These are phyloP conservation scores for Suillus ampliporus DNA, from an alignment of 768 basidiomycete genomes.

Conservation along the genomic window DNA sequence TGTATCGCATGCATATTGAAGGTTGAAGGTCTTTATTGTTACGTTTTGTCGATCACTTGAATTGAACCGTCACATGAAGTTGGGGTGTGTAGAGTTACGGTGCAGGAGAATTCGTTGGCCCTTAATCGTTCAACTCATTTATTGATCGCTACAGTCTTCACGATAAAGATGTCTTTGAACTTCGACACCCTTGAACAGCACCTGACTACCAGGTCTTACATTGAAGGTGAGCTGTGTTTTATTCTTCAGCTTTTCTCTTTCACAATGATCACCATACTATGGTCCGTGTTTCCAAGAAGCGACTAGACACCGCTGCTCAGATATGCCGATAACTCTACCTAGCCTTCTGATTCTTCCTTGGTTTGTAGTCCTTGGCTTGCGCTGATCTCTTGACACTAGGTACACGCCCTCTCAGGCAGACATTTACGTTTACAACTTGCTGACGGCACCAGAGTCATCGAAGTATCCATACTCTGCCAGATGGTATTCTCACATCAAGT, in stretches of 20 bases:
- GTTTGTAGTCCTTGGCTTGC: conserved; percentile 10
- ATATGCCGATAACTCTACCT: conserved; percentile 76
- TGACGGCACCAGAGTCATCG: conserved; percentile 69
- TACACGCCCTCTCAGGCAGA: conserved; percentile 95
- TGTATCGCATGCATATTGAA: too few relatives aligned
- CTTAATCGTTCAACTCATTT: conserved; percentile 14
- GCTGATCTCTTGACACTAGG: conserved; percentile 46
- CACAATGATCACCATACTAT: conserved; percentile 79
- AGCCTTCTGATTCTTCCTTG: conserved; percentile 68
- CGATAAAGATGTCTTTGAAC: conserved; percentile 64
- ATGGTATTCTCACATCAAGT: conserved; percentile 96
- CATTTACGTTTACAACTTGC: conserved; percentile 86
- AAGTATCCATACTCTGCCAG: conserved; percentile 76
- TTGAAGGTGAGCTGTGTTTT: conserved; percentile 75
- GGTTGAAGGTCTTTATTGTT: too few relatives aligned
- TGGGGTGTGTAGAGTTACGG: too few relatives aligned
- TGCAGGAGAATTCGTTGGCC: too few relatives aligned
- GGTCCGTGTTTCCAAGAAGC: conserved; percentile 98
- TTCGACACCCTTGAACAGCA: conserved; percentile 81
- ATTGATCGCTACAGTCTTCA: not conserved
- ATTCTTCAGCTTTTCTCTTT: conserved; percentile 16
- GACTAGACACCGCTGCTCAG: conserved; percentile 88
- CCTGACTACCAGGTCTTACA: conserved; percentile 85
- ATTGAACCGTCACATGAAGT: too few relatives aligned
- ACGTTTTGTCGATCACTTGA: too few relatives aligned